Evolutionary conservation across 768 basidiomycete species (phyloP), one percentile per base, ranked within the genome.

Genomic region (Paxillus involutus): DNA sequence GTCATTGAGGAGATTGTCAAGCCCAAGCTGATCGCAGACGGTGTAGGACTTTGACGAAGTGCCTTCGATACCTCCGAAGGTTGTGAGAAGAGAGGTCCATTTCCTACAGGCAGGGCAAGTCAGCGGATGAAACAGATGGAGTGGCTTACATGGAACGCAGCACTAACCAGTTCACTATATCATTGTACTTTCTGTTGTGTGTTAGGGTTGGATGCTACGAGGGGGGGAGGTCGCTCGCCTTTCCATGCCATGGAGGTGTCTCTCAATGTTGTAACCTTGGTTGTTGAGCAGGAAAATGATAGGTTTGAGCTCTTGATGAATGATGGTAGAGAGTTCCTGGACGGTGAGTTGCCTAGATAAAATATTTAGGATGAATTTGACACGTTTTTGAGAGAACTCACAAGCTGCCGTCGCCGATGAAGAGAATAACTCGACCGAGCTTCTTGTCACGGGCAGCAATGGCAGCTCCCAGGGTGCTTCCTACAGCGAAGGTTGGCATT

Each of bases 281-380:
- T 91, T 92, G 69, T 91, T 91, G 46, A 92, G 69, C 17, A 92
- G 75, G 69, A 94, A 94, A 32, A 94, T 77, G 69, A 94, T 91
- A 5, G 96, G 94, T 58, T 79, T 86, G 33, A 95, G 68, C 8
- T 79, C 81, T 51, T 80, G 70, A 40, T 79, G 80, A 44, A 94
- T 80, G 88, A 96, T 95, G 0, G 89, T 86, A 5, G 91, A 88
- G 13, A 92, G 67, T 63, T 95, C 91, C 69, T 94, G 92, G 6
- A 89, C 84, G 0, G 86, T 85, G 17, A 91, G 71, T 73, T 91
- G 89, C 44, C 86, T 89, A 51, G 7, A 16, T n/a, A 42, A 43
- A 6, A 55, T 13, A 24, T 35, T 61, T 3, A 65, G 49, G 11
- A 57, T 13, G 44, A 19, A 35, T 24, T n/a, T n/a, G 3, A 44